Base-by-base conservation (phyloP, 164 flowering plant species). In the Nymphaea colorata region DNA sequence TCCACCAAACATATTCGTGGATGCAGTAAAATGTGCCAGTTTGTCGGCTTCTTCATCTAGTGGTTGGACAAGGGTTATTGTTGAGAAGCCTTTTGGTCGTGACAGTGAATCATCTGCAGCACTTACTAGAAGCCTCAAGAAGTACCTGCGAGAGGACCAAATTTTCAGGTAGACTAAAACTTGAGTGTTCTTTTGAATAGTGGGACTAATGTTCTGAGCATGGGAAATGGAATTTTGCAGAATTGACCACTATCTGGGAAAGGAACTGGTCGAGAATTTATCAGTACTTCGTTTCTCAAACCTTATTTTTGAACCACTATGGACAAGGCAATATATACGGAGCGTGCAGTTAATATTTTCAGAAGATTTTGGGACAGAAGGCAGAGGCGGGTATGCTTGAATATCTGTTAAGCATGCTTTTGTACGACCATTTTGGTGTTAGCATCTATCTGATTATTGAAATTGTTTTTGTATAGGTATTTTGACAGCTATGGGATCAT, bases 1-100 rank as follows among this genome's bases (percentile, higher is more conserved):
- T 61, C 98, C 97, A 42, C 98, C 98, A 67, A 93, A 89, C 73
- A 89, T 93, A 17, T 93, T 93, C 71, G 79, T 87, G 14, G 84
- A 89, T 73, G 96, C 85, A 11, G 98, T 87, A 11, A 86, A 74
- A 79, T 87, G 94, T 76, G 96, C 97, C 11, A 89, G 89, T 75
- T 45, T 65, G 45, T 82, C 88, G 69, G 87, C 98, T 69, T 89
- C 98, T 65, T 83, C 98, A 71, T 69, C 83, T 53, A 83, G 72
- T 76, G 97, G 98, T 47, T 93, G 98, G 98, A 93, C 98, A 15
- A 83, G 98, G 75, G 97, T 93, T 68, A 90, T 93, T 74, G 98
- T 93, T 55, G 98, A 93, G 82, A 93, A 93, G 62, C 98, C 98
- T 43, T 93, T 93, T 82, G 97, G 98, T 18, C 85, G 96, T 57